Percentiles rank a stretch among this genome's conserved stretches.
Evolutionary conservation across 345 rosid genomes (phyloP).

Genomic region (Salix viminalis): DNA sequence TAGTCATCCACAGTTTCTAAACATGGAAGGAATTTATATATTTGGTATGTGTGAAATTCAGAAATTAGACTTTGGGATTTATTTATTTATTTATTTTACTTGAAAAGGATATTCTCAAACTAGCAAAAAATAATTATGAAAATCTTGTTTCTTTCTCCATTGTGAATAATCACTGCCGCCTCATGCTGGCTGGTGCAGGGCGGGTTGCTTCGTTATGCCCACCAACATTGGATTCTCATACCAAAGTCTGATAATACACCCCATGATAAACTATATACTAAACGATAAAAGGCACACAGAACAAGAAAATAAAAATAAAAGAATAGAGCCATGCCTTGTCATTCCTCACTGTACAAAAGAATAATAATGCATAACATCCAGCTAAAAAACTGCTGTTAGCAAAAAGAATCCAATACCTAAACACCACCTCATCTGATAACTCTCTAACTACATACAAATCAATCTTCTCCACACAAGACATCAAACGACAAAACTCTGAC

Average conservation of each 20-base stretch:
- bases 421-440: slow-evolving; percentile 2
- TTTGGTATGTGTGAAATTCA: not conserved
- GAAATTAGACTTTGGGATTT: too few species aligned
- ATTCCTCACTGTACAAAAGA: slow-evolving; percentile 25
- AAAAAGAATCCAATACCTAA: slow-evolving; percentile 27
- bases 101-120: too few species aligned
- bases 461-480: slow-evolving; percentile 2
- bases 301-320: not conserved
- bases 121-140: too few species aligned
- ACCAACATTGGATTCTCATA: slow-evolving; percentile 10
- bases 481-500: slow-evolving; percentile 56
- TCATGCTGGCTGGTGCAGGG: not conserved
- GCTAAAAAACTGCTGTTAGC: slow-evolving; percentile 37
- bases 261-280: not conserved
- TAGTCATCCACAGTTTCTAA: too few species aligned
- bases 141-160: too few species aligned
- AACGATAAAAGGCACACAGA: not conserved
- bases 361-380: slow-evolving; percentile 27
- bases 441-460: slow-evolving; percentile 53
- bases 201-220: not conserved
- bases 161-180: not conserved
- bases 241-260: not conserved
- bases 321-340: slow-evolving; percentile 9
- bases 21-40: not conserved
- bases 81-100: too few species aligned